phyloP scores from a whole-genome alignment of 2,329 filamentous ascomycete species.

The Cryphonectria parasitica region DNA sequence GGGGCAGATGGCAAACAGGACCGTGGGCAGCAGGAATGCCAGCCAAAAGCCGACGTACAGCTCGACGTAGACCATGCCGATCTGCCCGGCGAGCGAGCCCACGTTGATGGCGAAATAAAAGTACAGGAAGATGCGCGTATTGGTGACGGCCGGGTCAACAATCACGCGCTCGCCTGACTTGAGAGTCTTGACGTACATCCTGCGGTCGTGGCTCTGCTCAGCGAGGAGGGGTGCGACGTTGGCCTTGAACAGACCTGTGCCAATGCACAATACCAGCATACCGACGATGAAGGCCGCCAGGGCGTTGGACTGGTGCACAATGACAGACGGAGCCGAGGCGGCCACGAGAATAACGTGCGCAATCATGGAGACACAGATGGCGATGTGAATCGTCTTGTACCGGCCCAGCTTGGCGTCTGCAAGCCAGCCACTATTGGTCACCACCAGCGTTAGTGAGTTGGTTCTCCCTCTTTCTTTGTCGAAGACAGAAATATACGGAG shows the following conservation, averaged over 20 bases:
- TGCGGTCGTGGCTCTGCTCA: constrained; percentile 67
- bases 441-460: neutral
- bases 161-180: constrained; percentile 68
- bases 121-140: constrained; percentile 70
- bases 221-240: constrained; percentile 76
- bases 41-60: constrained; percentile 78
- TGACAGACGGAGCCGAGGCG: constrained; percentile 66
- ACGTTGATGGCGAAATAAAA: constrained; percentile 70
- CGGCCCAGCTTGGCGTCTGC: constrained; percentile 75
- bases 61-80: constrained; percentile 73
- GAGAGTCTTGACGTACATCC: constrained; percentile 59
- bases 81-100: constrained; percentile 66
- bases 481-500: constrained; percentile 26
- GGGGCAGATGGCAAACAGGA: constrained; percentile 66
- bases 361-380: constrained; percentile 66
- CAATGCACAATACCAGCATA: constrained; percentile 57
- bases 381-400: constrained; percentile 73
- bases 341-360: constrained; percentile 70
- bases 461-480: neutral
- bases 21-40: constrained; percentile 68
- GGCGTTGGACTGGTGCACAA: constrained; percentile 59
- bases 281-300: constrained; percentile 73
- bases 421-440: constrained; percentile 50
- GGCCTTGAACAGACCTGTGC: constrained; percentile 80
- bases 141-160: constrained; percentile 70